Conservation (phyloP, 345 rosid species). For the Brassica rapa region DNA sequence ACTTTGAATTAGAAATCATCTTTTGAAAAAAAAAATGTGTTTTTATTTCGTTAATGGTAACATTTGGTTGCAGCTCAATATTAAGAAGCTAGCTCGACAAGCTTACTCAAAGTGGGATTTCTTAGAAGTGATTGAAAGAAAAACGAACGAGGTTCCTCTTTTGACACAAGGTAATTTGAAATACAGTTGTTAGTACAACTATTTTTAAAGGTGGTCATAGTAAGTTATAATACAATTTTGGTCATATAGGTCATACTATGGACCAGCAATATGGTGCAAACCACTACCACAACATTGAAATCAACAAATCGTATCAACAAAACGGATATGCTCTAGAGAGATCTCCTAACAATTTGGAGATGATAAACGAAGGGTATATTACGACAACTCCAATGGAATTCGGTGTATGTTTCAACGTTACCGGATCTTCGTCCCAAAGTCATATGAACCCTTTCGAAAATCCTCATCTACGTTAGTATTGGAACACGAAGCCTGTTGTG, state of each 20-base stretch:
- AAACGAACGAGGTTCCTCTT: constrained; percentile 44
- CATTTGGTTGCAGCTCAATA: constrained; percentile 41
- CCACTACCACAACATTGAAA: constrained; percentile 36
- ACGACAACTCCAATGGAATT: constrained; percentile 20
- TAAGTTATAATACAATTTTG: background rate
- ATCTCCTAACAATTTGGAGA: constrained; percentile 25
- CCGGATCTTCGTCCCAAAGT: constrained; percentile 48
- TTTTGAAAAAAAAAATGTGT: background rate
- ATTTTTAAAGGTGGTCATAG: background rate
- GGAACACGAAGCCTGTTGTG: constrained; percentile 4
- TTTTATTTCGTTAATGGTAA: background rate
- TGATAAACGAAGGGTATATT: constrained; percentile 29
- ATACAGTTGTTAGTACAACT: background rate
- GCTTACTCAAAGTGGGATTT: constrained; percentile 59
- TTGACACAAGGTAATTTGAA: constrained; percentile 55
- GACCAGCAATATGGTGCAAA: constrained; percentile 42
- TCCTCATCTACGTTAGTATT: constrained; percentile 12
- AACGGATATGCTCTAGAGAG: constrained; percentile 25
- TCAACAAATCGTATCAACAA: constrained; percentile 41
- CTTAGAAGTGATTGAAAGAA: constrained; percentile 53
- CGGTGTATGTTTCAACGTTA: constrained; percentile 33
- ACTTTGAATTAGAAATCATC: background rate
- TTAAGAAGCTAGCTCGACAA: constrained; percentile 54
- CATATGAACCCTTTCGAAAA: constrained; percentile 41
- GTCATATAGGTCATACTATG: constrained; percentile 44